These are phyloP conservation scores for Umbellularia californica DNA, from an alignment of 164 flowering plant genomes.

Conservation along the genomic window DNA sequence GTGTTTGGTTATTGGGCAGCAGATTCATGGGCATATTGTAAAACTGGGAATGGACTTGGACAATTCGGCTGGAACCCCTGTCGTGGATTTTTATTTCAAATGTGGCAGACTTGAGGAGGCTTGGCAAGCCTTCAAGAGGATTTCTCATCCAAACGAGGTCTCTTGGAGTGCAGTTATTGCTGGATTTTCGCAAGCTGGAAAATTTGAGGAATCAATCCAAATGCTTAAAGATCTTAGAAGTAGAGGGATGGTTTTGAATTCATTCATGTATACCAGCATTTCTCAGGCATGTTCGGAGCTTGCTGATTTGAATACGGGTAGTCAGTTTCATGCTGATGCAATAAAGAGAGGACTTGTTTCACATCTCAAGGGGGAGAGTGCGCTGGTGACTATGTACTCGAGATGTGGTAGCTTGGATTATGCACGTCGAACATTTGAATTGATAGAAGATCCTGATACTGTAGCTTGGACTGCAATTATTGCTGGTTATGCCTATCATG, in stretches of 20 bases:
- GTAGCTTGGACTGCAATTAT: constrained; percentile 65
- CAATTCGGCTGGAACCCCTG: constrained; percentile 51
- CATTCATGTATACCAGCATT: constrained; percentile 43
- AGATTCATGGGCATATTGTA: constrained; percentile 38
- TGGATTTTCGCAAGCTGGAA: constrained; percentile 38
- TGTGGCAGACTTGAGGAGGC: constrained; percentile 40
- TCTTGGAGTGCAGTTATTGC: constrained; percentile 56
- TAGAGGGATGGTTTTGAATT: constrained; percentile 22
- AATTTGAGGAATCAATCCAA: constrained; percentile 29
- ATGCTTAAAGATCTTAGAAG: constrained; percentile 33
- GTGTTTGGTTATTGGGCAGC: constrained; percentile 31
- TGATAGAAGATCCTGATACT: constrained; percentile 37
- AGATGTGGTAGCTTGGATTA: constrained; percentile 48
- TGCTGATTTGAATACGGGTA: constrained; percentile 40
- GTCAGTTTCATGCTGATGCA: constrained; percentile 59
- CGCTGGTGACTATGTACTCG: constrained; percentile 58
- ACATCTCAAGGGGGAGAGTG: constrained; percentile 45
- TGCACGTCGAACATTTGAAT: constrained; percentile 38
- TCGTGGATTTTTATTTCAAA: constrained; percentile 53
- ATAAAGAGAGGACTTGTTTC: constrained; percentile 44
- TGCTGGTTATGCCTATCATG: constrained; percentile 48
- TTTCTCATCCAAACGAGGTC: constrained; percentile 46
- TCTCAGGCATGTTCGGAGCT: constrained; percentile 45
- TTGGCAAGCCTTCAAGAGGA: constrained; percentile 31
- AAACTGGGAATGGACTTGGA: constrained; percentile 39